Base-by-base conservation (phyloP, 371 early-diverging fungal species). In the Mucor indicus region DNA sequence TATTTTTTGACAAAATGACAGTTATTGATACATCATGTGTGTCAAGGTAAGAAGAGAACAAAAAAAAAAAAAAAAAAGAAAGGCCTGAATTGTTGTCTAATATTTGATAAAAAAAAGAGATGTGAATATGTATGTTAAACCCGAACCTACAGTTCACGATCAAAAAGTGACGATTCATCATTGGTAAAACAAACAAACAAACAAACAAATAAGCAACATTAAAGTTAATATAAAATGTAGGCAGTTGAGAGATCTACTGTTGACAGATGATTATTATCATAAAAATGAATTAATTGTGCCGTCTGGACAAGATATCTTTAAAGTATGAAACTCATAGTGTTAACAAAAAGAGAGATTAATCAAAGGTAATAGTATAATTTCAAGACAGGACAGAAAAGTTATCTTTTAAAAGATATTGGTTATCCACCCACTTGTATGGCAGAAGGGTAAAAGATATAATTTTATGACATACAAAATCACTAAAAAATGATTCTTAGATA, bases 241-340 rank as follows among this genome's bases (percentile, higher is more conserved):
- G 96, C 98, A 98, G 69, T 76, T 98, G 29, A 77, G 95, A 38
- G 96, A 98, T 69, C 80, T 98, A 45, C 64, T 94, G 11, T 54
- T 84, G 3, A 84, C 91, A 41, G 87, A 87, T 24, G 66, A 65
- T 31, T 58, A 63, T 22, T 44, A 46, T 5, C 50, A 48, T 21
- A 50, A 46, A 19, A 39, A 68, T 37, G 60, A 68, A 52, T 21
- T 72, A 12, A 58, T 72, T 38, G 55, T 68, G 3, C 72, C 72
- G 9, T 53, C 63, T 5, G 72, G 68, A 13, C 63, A 63, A 49
- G 69, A 72, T 39, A 51, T 72, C 16, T 66, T 25, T 29, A 46
- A 39, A 43, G 57, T 57, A 57, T 42, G 22, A 5, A 12, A 8
- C 11, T 43, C 19, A 13, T 33, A 3, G 6, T 16, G 1, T 17